Evolutionary conservation across 169 alveolate species (phyloP).

Genomic region (Plasmodium gonderi): DNA sequence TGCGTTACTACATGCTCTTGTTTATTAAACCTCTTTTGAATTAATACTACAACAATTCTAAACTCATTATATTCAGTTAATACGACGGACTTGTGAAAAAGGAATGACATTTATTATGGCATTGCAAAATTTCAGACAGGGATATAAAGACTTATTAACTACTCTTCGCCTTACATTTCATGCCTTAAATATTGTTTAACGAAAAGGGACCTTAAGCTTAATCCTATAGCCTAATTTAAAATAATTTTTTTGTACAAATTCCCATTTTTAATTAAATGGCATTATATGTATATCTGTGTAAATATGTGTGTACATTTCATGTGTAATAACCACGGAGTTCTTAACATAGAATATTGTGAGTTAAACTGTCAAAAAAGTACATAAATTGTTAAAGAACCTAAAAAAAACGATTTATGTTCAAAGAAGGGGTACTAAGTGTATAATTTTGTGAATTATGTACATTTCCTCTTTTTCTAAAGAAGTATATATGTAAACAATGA

Average conservation of each 20-base stretch:
- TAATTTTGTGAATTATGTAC: neutral
- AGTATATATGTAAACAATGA: neutral
- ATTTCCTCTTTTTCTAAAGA: neutral
- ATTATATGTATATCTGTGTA: neutral
- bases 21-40: neutral
- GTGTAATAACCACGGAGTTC: neutral
- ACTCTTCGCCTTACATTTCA: neutral
- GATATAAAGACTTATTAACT: neutral
- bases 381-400: neutral
- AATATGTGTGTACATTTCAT: neutral
- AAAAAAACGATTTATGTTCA: neutral
- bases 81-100: neutral
- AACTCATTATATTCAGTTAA: neutral
- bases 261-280: neutral
- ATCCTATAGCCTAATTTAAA: neutral
- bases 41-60: neutral
- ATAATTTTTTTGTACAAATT: neutral
- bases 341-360: neutral
- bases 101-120: neutral
- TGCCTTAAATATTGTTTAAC: neutral
- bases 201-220: neutral
- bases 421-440: neutral
- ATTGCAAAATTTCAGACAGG: neutral
- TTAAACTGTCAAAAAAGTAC: neutral
- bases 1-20: neutral